Conservation (phyloP, 768 basidiomycete genomes). For the Pleurotus pulmonarius region DNA sequence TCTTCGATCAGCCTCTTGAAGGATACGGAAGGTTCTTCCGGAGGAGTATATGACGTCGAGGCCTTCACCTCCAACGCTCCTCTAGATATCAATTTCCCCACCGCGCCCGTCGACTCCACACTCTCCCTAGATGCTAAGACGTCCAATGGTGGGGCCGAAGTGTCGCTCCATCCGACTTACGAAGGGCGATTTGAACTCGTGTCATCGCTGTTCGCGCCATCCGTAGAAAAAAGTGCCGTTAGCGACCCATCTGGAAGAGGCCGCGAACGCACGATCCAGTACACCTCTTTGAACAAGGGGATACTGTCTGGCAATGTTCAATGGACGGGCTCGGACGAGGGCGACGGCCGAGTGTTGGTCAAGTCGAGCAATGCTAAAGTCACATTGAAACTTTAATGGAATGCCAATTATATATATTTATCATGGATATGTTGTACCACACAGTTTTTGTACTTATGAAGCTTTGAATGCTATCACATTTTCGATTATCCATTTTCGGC, state of each 20-base stretch:
- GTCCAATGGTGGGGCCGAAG: constrained; percentile 28
- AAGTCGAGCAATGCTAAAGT: not conserved
- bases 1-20: constrained; percentile 12
- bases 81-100: constrained; percentile 23
- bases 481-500: no score
- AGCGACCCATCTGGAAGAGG: constrained; percentile 1
- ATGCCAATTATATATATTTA: no score
- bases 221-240: not conserved
- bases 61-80: constrained; percentile 29
- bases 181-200: constrained; percentile 30
- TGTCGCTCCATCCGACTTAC: constrained; percentile 29
- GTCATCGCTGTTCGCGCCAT: not conserved
- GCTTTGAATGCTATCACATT: no score
- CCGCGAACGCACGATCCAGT: not conserved
- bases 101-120: constrained; percentile 28
- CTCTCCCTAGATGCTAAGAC: constrained; percentile 26
- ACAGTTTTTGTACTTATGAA: no score
- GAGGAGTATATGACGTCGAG: constrained; percentile 27
- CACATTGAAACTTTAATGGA: not conserved
- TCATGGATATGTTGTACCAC: no score
- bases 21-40: constrained; percentile 8
- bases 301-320: constrained; percentile 2
- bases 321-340: constrained; percentile 2
- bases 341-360: not conserved
- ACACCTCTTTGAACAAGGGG: not conserved